Percentiles rank a stretch among this genome's conserved stretches.
phyloP scores from a whole-genome alignment of 2,329 filamentous ascomycete genomes.

The Graphium sp. region DNA sequence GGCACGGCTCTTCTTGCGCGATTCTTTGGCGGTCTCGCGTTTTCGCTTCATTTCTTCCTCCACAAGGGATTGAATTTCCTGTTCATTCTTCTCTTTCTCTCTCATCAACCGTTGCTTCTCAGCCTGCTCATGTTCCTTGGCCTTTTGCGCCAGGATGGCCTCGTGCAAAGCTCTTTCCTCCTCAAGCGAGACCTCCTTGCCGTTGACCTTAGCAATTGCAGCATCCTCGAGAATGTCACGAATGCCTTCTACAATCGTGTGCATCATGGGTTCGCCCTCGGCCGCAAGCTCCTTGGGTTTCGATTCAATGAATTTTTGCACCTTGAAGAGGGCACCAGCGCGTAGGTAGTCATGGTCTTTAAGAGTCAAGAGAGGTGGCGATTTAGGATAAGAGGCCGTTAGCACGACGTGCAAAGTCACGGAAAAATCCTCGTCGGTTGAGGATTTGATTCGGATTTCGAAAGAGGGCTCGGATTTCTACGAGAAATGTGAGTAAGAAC shows the following conservation, averaged over 20 bases:
- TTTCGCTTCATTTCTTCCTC: conserved; percentile 56
- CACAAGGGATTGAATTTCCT: conserved; percentile 52
- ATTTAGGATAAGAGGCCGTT: conserved; percentile 83
- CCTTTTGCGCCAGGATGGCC: conserved; percentile 47
- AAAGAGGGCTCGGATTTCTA: conserved; percentile 72
- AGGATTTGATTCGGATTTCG: conserved; percentile 60
- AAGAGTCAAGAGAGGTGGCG: conserved; percentile 54
- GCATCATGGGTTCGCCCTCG: conserved; percentile 40
- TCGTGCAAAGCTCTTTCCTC: conserved; percentile 78
- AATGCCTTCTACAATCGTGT: conserved; percentile 50
- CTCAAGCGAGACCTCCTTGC: conserved; percentile 66
- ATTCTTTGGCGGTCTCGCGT: conserved; percentile 45
- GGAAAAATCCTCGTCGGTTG: conserved; percentile 53
- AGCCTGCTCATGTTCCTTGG: conserved; percentile 34
- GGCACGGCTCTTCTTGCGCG: conserved; percentile 40
- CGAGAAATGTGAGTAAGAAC: conserved; percentile 7
- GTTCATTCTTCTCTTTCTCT: conserved; percentile 50
- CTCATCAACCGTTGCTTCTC: conserved; percentile 35
- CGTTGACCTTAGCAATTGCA: conserved; percentile 58
- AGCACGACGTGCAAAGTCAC: conserved; percentile 63
- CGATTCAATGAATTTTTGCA: conserved; percentile 46
- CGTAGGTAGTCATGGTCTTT: conserved; percentile 48
- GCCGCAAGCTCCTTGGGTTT: conserved; percentile 35
- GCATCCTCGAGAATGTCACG: conserved; percentile 73
- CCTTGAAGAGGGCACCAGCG: conserved; percentile 53